These are phyloP conservation scores for Backusella circina DNA, from an alignment of 192 early-diverging fungal genomes.

Conservation along the genomic window DNA sequence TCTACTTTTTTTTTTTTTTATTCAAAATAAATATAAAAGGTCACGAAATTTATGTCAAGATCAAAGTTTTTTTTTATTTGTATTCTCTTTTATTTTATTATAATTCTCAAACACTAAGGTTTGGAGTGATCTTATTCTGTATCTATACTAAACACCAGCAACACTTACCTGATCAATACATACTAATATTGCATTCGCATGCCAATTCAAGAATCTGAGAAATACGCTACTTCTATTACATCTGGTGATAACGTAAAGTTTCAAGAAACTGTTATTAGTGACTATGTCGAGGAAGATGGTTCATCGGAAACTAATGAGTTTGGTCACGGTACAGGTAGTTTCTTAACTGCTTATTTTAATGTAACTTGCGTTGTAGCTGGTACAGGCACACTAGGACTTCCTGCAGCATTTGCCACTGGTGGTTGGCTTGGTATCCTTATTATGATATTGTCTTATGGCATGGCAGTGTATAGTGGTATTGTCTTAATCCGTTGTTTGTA, in stretches of 20 bases:
- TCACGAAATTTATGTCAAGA: not conserved
- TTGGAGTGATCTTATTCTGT: not conserved
- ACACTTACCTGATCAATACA: not conserved
- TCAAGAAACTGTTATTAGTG: constrained; percentile 14
- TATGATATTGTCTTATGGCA: constrained; percentile 61
- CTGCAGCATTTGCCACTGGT: constrained; percentile 67
- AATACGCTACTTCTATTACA: not conserved
- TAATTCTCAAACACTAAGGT: not conserved
- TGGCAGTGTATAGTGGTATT: constrained; percentile 70
- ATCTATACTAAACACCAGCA: not conserved
- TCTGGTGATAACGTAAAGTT: constrained; percentile 3
- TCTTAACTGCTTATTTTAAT: constrained; percentile 20
- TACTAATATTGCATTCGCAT: not conserved
- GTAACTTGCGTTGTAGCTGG: constrained; percentile 57
- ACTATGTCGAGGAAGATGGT: constrained; percentile 12
- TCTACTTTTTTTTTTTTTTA: not conserved
- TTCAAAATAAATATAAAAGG: not conserved
- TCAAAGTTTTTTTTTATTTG: not conserved
- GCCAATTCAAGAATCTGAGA: constrained; percentile 2
- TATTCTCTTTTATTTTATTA: not conserved
- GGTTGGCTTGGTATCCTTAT: constrained; percentile 78
- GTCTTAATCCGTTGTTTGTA: constrained; percentile 80
- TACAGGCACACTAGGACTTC: constrained; percentile 82
- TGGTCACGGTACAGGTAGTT: constrained; percentile 16
- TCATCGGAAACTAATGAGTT: constrained; percentile 12